Evolutionary conservation across 345 rosid genomes (phyloP).

Genomic region (Salix koriyanagi): DNA sequence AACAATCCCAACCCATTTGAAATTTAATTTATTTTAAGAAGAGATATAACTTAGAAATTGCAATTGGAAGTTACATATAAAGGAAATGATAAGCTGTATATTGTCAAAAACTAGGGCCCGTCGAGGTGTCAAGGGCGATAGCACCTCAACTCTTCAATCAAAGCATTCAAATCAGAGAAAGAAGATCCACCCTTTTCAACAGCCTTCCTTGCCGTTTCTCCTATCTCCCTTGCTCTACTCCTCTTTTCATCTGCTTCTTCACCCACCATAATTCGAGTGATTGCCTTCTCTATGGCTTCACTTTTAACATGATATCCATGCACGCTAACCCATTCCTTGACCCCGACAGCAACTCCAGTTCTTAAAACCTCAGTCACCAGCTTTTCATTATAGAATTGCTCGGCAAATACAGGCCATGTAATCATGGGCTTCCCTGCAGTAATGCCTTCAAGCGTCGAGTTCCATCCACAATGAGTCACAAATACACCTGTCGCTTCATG

Average conservation of each 20-base stretch:
- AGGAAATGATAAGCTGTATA: neutral
- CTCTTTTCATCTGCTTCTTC: constrained; percentile 9
- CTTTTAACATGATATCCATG: constrained; percentile 17
- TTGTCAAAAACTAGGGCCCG: neutral
- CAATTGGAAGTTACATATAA: neutral
- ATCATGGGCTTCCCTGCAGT: constrained; percentile 37
- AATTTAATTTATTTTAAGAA: too few species aligned
- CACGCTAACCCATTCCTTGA: constrained; percentile 1
- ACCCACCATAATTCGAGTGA: constrained; percentile 19
- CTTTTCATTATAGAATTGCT: constrained; percentile 42
- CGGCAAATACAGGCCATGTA: constrained; percentile 35
- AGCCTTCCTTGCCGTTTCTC: constrained; percentile 24
- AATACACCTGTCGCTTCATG: constrained; percentile 36
- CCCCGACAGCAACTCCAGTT: constrained; percentile 27
- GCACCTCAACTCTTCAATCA: constrained; percentile 17
- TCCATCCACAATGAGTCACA: constrained; percentile 46
- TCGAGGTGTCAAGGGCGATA: neutral
- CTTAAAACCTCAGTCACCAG: constrained; percentile 24
- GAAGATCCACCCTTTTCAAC: constrained; percentile 37
- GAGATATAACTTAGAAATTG: neutral
- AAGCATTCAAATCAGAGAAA: constrained; percentile 13
- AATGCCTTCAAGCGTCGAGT: constrained; percentile 31
- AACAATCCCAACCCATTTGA: neutral
- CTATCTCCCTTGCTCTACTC: constrained; percentile 14
- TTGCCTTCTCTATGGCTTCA: constrained; percentile 30